Evolutionary conservation across 163 green algal species (phyloP).

Genomic region (Scenedesmus sp.): DNA sequence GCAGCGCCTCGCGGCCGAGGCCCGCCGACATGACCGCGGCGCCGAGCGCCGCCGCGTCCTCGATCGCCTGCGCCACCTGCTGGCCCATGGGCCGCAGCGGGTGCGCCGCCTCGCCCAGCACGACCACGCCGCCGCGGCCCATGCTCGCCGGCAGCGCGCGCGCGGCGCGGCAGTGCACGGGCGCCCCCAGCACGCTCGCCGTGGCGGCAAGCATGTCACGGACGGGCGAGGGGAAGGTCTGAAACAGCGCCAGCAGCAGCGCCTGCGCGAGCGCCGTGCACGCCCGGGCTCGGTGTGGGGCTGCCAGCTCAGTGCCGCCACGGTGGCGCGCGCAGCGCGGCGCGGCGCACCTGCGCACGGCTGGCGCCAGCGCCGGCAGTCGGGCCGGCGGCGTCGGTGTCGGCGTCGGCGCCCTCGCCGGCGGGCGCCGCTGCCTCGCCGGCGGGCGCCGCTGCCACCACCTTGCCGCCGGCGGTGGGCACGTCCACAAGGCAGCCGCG

Average conservation of each 20-base stretch:
- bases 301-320: no score
- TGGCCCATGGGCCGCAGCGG: conserved; percentile 51
- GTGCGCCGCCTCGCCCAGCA: conserved; percentile 59
- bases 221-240: conserved; percentile 18
- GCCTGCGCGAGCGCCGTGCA: no score
- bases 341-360: no score
- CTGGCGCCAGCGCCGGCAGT: no score
- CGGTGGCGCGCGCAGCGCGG: no score
- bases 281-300: no score
- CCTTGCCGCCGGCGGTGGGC: background rate
- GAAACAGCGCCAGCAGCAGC: conserved; percentile 34
- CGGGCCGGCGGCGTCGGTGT: no score
- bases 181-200: conserved; percentile 17
- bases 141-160: conserved; percentile 47
- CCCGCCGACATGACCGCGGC: conserved; percentile 39
- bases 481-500: no score
- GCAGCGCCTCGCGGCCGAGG: conserved; percentile 33
- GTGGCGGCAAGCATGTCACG: conserved; percentile 34
- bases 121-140: conserved; percentile 49
- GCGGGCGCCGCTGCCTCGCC: background rate
- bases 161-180: conserved; percentile 37
- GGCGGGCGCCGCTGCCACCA: background rate
- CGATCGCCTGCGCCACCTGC: conserved; percentile 46
- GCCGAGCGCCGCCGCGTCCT: conserved; percentile 51
- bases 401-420: background rate